Evolutionary conservation across 148 eudicot genomes (phyloP), one percentile per base, ranked within the genome.

Genomic region (Suaeda aralocaspica): DNA sequence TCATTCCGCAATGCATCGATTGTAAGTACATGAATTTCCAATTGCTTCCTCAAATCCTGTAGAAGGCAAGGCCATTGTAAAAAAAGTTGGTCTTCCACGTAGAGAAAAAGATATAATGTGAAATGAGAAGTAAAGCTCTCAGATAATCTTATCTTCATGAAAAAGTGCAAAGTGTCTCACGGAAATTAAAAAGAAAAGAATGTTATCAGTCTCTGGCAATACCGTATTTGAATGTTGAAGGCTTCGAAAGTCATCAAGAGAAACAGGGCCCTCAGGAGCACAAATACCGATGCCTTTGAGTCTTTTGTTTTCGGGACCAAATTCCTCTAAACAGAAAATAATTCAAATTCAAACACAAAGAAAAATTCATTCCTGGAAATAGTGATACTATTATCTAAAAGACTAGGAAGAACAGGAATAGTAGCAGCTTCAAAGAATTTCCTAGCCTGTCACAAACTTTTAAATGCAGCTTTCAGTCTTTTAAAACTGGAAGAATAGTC

Each of bases 181-280:
- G 19, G 53, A 26, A 48, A 0, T 62, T 39, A 5, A n/a, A 51
- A 63, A 21, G n/a, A n/a, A 10, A 19, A n/a, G 53, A 19, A 49
- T 7, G 19, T 49, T 19, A 59, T 19, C 4, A 12, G 11, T 24
- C 16, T 30, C 14, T 60, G 48, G 45, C 14, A 18, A 44, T 90
- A 93, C 98, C 98, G 78, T 82, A 71, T 93, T 93, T 49, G 98
- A 93, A 67, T 87, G 86, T 76, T 93, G 96, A 77, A 93, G 90
- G 72, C 92, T 88, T 22, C 96, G 92, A 69, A 93, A 93, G 77
- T 93, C 98, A 78, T 93, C 92, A 72, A 93, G 97, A 71, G 97
- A 91, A 72, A 93, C 73, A 64, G 98, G 98, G 60, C 96, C 98
- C 78, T 90, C 95, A 31, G 95, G 84, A 76, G 89, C 89, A 76